phyloP scores from a whole-genome alignment of 768 basidiomycete species.

The Hortiboletus campestris region DNA sequence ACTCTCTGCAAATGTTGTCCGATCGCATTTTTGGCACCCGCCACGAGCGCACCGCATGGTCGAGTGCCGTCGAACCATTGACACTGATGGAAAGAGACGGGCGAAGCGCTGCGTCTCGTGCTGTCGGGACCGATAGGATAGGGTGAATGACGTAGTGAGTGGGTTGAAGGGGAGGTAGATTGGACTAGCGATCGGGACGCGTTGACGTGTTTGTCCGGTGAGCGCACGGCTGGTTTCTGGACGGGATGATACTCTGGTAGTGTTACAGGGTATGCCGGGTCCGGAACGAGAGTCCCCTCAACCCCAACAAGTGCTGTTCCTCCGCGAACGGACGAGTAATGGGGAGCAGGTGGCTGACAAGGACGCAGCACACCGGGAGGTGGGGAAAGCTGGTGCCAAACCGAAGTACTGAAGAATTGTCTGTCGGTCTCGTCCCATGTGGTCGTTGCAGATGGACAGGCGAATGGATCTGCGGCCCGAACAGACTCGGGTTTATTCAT shows the following conservation, averaged over 20 bases:
- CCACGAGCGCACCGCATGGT: neutral
- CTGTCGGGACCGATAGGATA: neutral
- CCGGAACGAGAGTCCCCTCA: neutral
- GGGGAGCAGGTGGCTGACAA: neutral
- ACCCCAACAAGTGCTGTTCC: neutral
- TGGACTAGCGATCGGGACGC: neutral
- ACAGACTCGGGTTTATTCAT: neutral
- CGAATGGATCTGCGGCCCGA: neutral
- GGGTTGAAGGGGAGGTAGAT: neutral
- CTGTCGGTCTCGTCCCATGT: neutral
- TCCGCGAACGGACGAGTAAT: neutral
- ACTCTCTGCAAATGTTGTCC: slow-evolving; percentile 4
- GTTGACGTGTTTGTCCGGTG: neutral
- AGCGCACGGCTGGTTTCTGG: neutral
- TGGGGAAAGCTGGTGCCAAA: neutral
- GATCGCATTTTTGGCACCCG: slow-evolving; percentile 10
- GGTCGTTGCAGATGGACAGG: neutral
- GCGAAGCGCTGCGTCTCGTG: neutral
- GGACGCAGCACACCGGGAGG: neutral
- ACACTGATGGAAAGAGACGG: neutral
- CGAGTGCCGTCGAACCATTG: slow-evolving; percentile 5
- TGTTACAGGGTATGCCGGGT: neutral
- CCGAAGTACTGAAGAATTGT: neutral
- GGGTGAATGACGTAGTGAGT: neutral
- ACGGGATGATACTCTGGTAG: neutral